A percentile compares a stretch with the other conserved stretches of the same genome.
These are phyloP conservation scores for Nymphaea colorata DNA, from an alignment of 164 flowering plant genomes.

Conservation along the genomic window DNA sequence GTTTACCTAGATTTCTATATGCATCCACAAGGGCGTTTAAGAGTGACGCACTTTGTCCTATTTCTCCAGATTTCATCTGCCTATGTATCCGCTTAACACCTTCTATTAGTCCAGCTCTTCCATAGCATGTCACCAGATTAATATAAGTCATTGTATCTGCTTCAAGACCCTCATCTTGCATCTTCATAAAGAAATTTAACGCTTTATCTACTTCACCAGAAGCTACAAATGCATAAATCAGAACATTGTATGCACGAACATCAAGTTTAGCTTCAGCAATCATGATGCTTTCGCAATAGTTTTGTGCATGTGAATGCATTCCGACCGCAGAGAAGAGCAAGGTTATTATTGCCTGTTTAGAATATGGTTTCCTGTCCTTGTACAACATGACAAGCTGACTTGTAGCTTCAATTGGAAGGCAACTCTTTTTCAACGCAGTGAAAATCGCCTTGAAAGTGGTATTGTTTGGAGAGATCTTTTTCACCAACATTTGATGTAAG, in stretches of 20 bases:
- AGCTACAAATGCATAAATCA: conserved; percentile 48
- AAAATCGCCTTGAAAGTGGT: conserved; percentile 56
- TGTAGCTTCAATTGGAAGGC: conserved; percentile 47
- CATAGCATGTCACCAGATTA: conserved; percentile 59
- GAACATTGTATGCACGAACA: conserved; percentile 52
- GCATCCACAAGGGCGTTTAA: conserved; percentile 54
- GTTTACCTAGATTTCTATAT: conserved; percentile 35
- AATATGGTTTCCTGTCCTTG: conserved; percentile 50
- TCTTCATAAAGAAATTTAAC: conserved; percentile 56
- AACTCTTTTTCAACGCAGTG: conserved; percentile 54
- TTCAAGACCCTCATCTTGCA: conserved; percentile 66
- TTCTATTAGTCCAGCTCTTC: conserved; percentile 73
- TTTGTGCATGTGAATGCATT: conserved; percentile 49
- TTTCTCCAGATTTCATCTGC: conserved; percentile 44
- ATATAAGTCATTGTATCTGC: conserved; percentile 66
- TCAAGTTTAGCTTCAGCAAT: conserved; percentile 32
- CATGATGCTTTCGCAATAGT: conserved; percentile 33
- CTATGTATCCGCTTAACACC: conserved; percentile 66
- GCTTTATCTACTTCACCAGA: conserved; percentile 55
- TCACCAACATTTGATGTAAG: conserved; percentile 56
- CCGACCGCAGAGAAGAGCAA: conserved; percentile 52
- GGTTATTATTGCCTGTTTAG: conserved; percentile 47
- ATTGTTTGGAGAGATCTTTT: conserved; percentile 42
- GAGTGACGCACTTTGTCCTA: conserved; percentile 53
- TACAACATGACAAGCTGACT: conserved; percentile 46